A percentile compares a stretch with the other conserved stretches of the same genome.
phyloP scores from a whole-genome alignment of 768 basidiomycete species.

The Termitomyces sp. region DNA sequence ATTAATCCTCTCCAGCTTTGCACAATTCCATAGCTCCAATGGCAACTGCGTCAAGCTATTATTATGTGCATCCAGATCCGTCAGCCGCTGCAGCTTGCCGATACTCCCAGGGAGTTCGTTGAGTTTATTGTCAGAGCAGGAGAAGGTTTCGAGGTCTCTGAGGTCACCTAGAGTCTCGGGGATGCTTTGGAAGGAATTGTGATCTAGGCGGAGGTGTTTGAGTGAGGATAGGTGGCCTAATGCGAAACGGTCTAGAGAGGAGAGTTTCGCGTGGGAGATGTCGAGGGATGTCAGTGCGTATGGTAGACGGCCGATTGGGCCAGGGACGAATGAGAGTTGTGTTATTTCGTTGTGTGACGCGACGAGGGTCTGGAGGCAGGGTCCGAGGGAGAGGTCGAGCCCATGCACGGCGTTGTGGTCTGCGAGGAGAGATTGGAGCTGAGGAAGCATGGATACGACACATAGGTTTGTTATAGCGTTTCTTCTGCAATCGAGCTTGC shows the following conservation, averaged over 20 bases:
- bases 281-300: constrained; percentile 75
- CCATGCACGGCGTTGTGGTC: constrained; percentile 84
- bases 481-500: constrained; percentile 77
- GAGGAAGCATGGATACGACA: constrained; percentile 64
- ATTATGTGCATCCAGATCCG: constrained; percentile 83
- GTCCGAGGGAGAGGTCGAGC: constrained; percentile 74
- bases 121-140: constrained; percentile 90
- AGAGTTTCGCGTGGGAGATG: constrained; percentile 85
- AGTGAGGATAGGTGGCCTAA: constrained; percentile 74
- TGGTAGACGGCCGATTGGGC: constrained; percentile 37
- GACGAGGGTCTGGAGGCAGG: constrained; percentile 61
- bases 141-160: constrained; percentile 63
- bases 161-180: constrained; percentile 84
- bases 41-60: constrained; percentile 84
- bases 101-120: constrained; percentile 72
- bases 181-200: constrained; percentile 82
- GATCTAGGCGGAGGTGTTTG: constrained; percentile 68
- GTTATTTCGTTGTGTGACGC: constrained; percentile 90
- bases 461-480: constrained; percentile 81
- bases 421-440: constrained; percentile 63
- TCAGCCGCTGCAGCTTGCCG: constrained; percentile 71
- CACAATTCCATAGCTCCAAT: constrained; percentile 78
- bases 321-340: constrained; percentile 59
- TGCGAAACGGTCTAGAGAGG: constrained; percentile 72
- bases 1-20: constrained; percentile 69